Evolutionary conservation across 2,329 filamentous ascomycete species (phyloP).

Genomic region (Fusarium tricinctum): DNA sequence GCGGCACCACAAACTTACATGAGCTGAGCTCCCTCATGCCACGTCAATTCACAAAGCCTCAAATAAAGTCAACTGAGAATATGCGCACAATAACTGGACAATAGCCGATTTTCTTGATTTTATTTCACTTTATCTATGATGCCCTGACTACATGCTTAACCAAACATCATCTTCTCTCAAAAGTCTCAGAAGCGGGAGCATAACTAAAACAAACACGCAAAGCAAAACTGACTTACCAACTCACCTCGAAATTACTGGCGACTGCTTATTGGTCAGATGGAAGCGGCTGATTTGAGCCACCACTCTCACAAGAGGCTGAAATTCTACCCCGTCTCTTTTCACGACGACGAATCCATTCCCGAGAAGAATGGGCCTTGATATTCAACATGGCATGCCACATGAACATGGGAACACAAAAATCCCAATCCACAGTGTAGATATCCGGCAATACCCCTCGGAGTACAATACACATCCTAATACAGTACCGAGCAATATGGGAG

Average conservation of each 20-base stretch:
- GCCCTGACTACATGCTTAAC: not conserved
- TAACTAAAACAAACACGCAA: not conserved
- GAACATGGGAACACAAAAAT: no score
- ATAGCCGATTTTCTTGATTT: not conserved
- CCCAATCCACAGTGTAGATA: no score
- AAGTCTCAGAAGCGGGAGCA: not conserved
- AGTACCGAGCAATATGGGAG: not conserved
- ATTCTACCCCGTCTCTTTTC: not conserved
- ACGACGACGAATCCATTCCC: not conserved
- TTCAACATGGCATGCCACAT: not conserved
- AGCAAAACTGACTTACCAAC: not conserved
- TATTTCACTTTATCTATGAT: not conserved
- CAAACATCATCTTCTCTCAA: not conserved
- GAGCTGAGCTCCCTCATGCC: not conserved
- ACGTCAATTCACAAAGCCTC: not conserved
- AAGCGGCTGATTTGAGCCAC: not conserved
- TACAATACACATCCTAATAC: not conserved
- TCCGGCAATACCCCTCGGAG: not conserved
- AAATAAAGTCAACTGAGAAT: not conserved
- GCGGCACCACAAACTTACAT: not conserved
- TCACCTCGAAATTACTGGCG: not conserved
- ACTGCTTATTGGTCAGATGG: not conserved
- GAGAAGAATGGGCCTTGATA: not conserved
- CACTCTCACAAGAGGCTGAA: not conserved
- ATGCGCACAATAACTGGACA: not conserved